Evolutionary conservation across 2,329 filamentous ascomycete species (phyloP).

Genomic region (Colletotrichum destructivum): DNA sequence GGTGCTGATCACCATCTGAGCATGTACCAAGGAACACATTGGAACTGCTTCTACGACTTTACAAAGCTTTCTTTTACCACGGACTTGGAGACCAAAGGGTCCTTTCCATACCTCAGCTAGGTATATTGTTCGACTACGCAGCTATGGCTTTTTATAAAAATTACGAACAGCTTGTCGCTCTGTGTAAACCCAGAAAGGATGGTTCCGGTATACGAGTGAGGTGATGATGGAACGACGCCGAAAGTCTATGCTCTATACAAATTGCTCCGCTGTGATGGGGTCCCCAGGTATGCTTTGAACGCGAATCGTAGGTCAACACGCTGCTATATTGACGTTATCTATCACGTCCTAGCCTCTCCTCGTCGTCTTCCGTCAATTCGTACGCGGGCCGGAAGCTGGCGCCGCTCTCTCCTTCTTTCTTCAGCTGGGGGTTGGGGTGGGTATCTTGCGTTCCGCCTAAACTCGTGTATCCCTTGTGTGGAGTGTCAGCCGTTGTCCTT

Average conservation of each 20-base stretch:
- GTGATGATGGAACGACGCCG: slow-evolving; percentile 12
- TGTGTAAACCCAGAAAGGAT: neutral
- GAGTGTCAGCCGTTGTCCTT: neutral
- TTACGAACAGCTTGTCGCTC: too few relatives aligned
- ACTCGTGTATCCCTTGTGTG: slow-evolving; percentile 81
- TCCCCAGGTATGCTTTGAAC: neutral
- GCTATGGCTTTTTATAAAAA: neutral
- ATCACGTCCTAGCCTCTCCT: slow-evolving; percentile 84
- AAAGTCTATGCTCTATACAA: slow-evolving; percentile 33
- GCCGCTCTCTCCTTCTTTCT: slow-evolving; percentile 52
- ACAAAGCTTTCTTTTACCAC: too few relatives aligned
- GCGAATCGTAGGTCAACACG: neutral
- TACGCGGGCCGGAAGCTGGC: slow-evolving; percentile 79
- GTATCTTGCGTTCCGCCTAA: slow-evolving; percentile 94
- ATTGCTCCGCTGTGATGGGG: slow-evolving; percentile 8
- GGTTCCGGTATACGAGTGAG: neutral
- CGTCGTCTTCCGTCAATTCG: slow-evolving; percentile 80
- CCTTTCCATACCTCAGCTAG: neutral
- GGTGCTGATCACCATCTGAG: too few relatives aligned
- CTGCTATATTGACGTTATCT: slow-evolving; percentile 51
- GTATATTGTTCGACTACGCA: neutral
- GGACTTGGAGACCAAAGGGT: too few relatives aligned
- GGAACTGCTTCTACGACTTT: too few relatives aligned
- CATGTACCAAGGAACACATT: too few relatives aligned
- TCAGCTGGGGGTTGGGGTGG: slow-evolving; percentile 85